Evolutionary conservation across 257 asterid species (phyloP).

Genomic region (Haberlea rhodopensis): DNA sequence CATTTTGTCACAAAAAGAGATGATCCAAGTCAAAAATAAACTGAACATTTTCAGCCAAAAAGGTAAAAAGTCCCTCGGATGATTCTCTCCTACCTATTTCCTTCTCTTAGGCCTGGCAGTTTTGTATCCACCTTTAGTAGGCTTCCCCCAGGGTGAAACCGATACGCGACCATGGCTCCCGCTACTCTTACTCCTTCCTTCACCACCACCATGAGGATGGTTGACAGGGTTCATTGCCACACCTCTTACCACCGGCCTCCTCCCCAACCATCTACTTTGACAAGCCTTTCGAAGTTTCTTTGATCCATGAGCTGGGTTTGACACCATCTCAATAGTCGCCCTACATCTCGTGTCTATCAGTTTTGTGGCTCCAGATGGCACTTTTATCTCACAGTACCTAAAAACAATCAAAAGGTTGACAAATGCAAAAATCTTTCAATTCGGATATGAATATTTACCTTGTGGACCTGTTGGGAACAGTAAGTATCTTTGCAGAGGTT

Average conservation of each 20-base stretch:
- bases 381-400: conserved; percentile 65
- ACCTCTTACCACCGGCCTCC: conserved; percentile 79
- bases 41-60: neutral
- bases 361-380: conserved; percentile 72
- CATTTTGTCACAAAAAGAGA: neutral
- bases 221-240: conserved; percentile 90
- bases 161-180: conserved; percentile 66
- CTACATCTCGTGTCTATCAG: conserved; percentile 60
- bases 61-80: neutral
- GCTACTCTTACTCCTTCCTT: conserved; percentile 89
- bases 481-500: conserved; percentile 62
- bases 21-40: neutral
- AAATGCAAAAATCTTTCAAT: neutral
- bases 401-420: neutral
- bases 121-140: conserved; percentile 82
- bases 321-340: conserved; percentile 61
- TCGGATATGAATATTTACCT: conserved; percentile 33
- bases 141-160: conserved; percentile 84
- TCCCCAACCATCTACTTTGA: conserved; percentile 74
- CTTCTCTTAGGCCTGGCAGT: conserved; percentile 66
- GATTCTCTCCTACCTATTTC: conserved; percentile 28
- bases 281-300: conserved; percentile 86
- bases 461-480: conserved; percentile 62
- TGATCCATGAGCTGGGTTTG: conserved; percentile 53
- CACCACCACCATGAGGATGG: conserved; percentile 96